phyloP scores from a whole-genome alignment of 2,329 filamentous ascomycete genomes.

The Fusarium coffeatum region DNA sequence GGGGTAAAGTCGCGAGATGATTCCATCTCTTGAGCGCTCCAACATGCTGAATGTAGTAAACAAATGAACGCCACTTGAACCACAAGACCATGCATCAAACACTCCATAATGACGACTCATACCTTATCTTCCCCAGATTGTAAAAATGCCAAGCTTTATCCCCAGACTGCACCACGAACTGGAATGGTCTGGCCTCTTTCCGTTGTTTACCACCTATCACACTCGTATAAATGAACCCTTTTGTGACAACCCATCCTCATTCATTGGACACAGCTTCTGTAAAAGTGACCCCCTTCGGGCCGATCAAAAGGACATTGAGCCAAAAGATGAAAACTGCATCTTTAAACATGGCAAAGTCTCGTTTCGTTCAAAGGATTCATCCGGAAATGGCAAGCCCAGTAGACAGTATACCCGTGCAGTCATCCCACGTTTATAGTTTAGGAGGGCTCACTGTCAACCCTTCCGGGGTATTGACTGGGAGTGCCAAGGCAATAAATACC shows the following conservation, averaged over 20 bases:
- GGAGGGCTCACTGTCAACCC: conserved; percentile 31
- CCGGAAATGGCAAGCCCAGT: conserved; percentile 7
- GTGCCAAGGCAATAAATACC: conserved; percentile 13
- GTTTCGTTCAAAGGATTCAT: conserved; percentile 11
- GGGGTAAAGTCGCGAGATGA: not conserved
- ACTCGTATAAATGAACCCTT: conserved; percentile 1
- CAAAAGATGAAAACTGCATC: not conserved
- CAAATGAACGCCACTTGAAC: not conserved
- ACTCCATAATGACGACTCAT: not conserved
- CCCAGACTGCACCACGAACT: not conserved
- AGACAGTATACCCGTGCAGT: conserved; percentile 2
- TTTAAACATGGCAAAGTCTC: not conserved
- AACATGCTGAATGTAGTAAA: not conserved
- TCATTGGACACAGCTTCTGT: not conserved
- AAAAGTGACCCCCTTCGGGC: not conserved
- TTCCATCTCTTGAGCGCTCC: not conserved
- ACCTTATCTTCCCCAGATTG: not conserved
- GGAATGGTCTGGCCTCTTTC: not conserved
- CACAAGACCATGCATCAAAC: not conserved
- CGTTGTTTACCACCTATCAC: not conserved
- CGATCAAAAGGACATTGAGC: not conserved
- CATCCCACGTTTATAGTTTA: conserved; percentile 7
- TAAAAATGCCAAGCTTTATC: not conserved
- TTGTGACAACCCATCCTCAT: not conserved
- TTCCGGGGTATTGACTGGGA: conserved; percentile 1